A percentile compares a stretch with the other conserved stretches of the same genome.
Evolutionary conservation across 495 filamentous ascomycete genomes (phyloP).

Genomic region (Trichoderma virens): DNA sequence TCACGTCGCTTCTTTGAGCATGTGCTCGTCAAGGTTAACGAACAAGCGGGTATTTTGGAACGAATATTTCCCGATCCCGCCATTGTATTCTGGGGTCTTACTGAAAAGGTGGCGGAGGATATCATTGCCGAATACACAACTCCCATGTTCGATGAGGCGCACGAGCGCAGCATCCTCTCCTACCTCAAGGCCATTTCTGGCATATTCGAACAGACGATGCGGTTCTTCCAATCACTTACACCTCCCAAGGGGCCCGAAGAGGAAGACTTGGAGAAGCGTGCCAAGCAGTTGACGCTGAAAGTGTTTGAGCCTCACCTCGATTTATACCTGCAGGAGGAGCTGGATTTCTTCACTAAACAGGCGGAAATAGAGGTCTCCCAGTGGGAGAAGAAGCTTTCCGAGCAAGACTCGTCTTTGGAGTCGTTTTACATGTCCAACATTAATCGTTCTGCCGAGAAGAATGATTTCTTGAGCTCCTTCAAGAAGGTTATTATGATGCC

Average conservation of each 20-base stretch:
- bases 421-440: conserved; percentile 92
- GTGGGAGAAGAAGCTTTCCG: conserved; percentile 88
- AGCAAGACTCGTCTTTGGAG: conserved; percentile 84
- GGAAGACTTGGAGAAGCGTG: conserved; percentile 27
- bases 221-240: conserved; percentile 61
- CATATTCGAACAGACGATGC: conserved; percentile 75
- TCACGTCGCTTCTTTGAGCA: conserved; percentile 74
- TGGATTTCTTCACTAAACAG: conserved; percentile 70
- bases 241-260: conserved; percentile 35
- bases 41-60: conserved; percentile 76
- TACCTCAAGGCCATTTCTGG: conserved; percentile 84
- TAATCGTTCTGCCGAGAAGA: conserved; percentile 89
- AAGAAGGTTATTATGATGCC: conserved; percentile 99
- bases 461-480: conserved; percentile 92
- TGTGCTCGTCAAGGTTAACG: conserved; percentile 65
- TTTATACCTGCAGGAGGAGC: conserved; percentile 85
- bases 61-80: conserved; percentile 74
- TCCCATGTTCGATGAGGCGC: conserved; percentile 81
- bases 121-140: conserved; percentile 83
- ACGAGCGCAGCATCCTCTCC: conserved; percentile 61
- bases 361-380: conserved; percentile 69
- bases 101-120: conserved; percentile 76
- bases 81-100: conserved; percentile 65
- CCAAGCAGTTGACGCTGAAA: conserved; percentile 55
- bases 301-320: conserved; percentile 91